Evolutionary conservation across 225 moss, liverwort and hornwort genomes (phyloP).

Genomic region (Pseudoscleropodium purum): DNA sequence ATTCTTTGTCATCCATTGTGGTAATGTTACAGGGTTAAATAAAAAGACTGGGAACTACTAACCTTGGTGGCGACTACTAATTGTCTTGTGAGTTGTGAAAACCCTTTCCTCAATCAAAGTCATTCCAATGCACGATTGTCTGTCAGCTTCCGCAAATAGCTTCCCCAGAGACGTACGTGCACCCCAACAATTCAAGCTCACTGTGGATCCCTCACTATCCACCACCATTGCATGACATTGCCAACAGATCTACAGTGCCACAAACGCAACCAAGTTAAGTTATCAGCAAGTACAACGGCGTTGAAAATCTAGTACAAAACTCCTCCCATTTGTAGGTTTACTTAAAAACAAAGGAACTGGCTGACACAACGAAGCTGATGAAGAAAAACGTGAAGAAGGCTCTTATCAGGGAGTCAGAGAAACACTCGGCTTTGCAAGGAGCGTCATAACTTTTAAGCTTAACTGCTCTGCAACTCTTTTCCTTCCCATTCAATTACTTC

Average conservation of each 20-base stretch:
- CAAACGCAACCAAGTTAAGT: background rate
- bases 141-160: background rate
- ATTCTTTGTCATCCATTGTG: too few relatives aligned
- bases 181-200: background rate
- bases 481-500: background rate
- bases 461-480: background rate
- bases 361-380: background rate
- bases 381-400: background rate
- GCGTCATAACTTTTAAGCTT: background rate
- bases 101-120: background rate
- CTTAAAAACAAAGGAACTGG: background rate
- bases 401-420: background rate
- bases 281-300: too few relatives aligned
- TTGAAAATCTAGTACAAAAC: background rate
- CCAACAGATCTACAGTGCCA: background rate
- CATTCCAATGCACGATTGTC: background rate
- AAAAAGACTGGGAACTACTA: background rate
- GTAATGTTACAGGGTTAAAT: too few relatives aligned
- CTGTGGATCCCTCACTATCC: background rate
- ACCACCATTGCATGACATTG: background rate
- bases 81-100: too few relatives aligned
- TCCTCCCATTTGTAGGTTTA: background rate
- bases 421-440: background rate
- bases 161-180: background rate
- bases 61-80: too few relatives aligned